These are phyloP conservation scores for Rhizophora mangle DNA, from an alignment of 345 rosid species.

Conservation along the genomic window DNA sequence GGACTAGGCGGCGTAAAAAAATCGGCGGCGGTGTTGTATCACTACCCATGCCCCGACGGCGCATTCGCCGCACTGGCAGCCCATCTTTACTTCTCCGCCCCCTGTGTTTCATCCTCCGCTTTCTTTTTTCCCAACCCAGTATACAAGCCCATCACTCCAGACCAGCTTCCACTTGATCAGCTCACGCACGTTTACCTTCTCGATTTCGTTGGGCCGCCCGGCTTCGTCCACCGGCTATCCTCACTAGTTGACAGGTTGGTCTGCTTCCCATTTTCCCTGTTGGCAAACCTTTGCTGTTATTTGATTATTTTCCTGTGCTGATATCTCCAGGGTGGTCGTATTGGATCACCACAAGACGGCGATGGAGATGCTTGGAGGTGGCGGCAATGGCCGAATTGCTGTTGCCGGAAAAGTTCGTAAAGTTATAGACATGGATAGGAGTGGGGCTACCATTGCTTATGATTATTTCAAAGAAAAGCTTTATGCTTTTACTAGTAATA, in stretches of 20 bases:
- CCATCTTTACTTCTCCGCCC: constrained; percentile 59
- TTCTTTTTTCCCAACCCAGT: constrained; percentile 72
- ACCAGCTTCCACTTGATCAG: constrained; percentile 55
- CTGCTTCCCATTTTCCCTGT: not conserved
- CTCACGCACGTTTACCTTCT: constrained; percentile 61
- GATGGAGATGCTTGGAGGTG: constrained; percentile 38
- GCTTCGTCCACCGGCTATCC: constrained; percentile 50
- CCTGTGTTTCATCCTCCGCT: constrained; percentile 11
- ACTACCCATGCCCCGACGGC: constrained; percentile 81
- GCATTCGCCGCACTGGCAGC: constrained; percentile 75
- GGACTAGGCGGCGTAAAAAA: not conserved
- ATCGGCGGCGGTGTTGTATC: constrained; percentile 45
- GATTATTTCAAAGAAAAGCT: constrained; percentile 65
- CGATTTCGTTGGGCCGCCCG: constrained; percentile 65
- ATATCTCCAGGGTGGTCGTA: constrained; percentile 38
- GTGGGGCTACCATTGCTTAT: constrained; percentile 75
- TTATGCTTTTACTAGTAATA: not conserved
- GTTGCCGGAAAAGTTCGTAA: constrained; percentile 43
- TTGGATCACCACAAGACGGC: constrained; percentile 79
- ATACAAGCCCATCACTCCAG: constrained; percentile 49
- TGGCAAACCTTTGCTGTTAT: not conserved
- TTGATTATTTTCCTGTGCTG: not conserved
- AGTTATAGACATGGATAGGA: constrained; percentile 57
- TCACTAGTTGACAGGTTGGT: constrained; percentile 41
- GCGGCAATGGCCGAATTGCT: constrained; percentile 5